Percentiles rank a stretch among this genome's conserved stretches.
These are phyloP conservation scores for Hypoxylon rickii DNA, from an alignment of 495 filamentous ascomycete genomes.

Conservation along the genomic window DNA sequence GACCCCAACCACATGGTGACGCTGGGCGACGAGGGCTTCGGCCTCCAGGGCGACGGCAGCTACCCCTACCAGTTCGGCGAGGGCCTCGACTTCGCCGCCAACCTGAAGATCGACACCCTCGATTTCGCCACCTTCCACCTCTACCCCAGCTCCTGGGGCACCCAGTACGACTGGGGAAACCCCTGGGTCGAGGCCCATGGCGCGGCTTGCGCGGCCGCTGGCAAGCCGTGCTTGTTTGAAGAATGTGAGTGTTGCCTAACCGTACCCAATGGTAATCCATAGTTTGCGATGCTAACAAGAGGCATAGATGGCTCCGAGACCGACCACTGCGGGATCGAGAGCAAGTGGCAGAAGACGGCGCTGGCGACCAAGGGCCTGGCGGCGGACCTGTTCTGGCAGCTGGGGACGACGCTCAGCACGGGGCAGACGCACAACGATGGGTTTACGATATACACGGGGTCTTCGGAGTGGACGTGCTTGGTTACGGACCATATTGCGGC, in stretches of 20 bases:
- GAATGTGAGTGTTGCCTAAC: constrained; percentile 63
- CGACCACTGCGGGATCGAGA: constrained; percentile 52
- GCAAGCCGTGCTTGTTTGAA: constrained; percentile 71
- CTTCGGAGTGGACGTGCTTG: constrained; percentile 45
- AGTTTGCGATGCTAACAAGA: constrained; percentile 42
- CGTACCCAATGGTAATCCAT: no score
- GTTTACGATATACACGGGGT: constrained; percentile 54
- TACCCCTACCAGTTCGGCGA: constrained; percentile 64
- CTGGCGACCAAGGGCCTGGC: constrained; percentile 58
- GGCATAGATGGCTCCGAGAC: constrained; percentile 26
- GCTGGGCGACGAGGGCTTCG: constrained; percentile 58
- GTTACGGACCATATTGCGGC: constrained; percentile 60
- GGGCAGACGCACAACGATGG: constrained; percentile 65
- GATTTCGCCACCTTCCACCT: constrained; percentile 72
- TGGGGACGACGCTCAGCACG: constrained; percentile 58
- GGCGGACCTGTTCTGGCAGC: constrained; percentile 70
- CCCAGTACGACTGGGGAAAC: constrained; percentile 50
- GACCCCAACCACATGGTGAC: constrained; percentile 58
- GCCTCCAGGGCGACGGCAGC: constrained; percentile 54
- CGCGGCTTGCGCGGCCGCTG: constrained; percentile 54
- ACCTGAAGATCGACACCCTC: constrained; percentile 60
- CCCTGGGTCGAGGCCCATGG: constrained; percentile 67
- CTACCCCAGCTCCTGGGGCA: constrained; percentile 60
- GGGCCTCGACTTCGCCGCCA: constrained; percentile 66
- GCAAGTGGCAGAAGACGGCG: constrained; percentile 59